Conservation (phyloP, 1,284 basidiomycete genomes). For the Tilletia caries region DNA sequence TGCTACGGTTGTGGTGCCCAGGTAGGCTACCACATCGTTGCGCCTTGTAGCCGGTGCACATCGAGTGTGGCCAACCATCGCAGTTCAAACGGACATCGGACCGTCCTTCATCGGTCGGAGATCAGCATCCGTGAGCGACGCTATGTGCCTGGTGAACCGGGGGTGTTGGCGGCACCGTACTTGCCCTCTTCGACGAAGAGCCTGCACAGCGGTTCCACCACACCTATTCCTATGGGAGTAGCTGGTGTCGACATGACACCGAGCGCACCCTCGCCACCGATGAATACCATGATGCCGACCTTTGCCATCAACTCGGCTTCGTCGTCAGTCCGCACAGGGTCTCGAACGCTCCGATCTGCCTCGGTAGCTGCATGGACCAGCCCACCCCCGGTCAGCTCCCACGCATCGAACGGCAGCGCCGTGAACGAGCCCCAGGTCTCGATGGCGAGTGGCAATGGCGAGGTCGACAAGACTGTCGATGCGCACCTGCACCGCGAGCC, state of each 20-base stretch:
- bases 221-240: no score
- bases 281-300: no score
- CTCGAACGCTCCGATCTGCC: slow-evolving; percentile 9
- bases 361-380: slow-evolving; percentile 9
- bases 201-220: no score
- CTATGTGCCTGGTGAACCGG: slow-evolving; percentile 68
- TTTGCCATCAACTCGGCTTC: not conserved
- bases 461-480: slow-evolving; percentile 1
- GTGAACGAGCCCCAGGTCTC: not conserved
- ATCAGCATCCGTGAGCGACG: slow-evolving; percentile 68
- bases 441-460: not conserved
- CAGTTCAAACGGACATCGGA: slow-evolving; percentile 73
- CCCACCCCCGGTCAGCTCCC: not conserved
- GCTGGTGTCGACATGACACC: no score
- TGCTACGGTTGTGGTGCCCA: slow-evolving; percentile 74
- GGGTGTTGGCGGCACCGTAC: slow-evolving; percentile 56
- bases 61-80: slow-evolving; percentile 55
- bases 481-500: slow-evolving; percentile 1
- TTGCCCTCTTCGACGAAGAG: not conserved
- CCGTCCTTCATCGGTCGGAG: slow-evolving; percentile 78
- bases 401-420: not conserved
- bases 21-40: slow-evolving; percentile 56
- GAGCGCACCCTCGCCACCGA: not conserved
- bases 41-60: slow-evolving; percentile 49
- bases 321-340: not conserved